Base-by-base conservation (phyloP, 495 filamentous ascomycete species). In the Aspergillus sparsus region DNA sequence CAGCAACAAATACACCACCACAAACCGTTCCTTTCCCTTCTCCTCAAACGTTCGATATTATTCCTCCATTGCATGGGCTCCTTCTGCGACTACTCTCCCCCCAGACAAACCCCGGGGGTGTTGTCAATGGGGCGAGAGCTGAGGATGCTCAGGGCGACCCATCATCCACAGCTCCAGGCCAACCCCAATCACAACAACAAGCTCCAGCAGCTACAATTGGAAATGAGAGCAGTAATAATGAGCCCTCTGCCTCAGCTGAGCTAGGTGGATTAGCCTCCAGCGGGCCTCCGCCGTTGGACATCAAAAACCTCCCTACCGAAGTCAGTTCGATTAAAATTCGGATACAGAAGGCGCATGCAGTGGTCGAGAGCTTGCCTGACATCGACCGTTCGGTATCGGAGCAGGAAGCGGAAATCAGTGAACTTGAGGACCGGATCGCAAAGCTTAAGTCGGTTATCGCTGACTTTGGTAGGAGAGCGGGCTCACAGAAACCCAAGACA, bases 11-110 rank as follows among this genome's bases (percentile, higher is more conserved):
- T 54, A 66, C 75, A 45, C 71, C 66, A 77, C 85, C 69, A 71
- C 83, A 56, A 79, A 84, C 77, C 32, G 70, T 75, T 15, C 64
- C 72, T 6, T 78, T 85, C 53, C 84, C 81, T 57, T 64, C 80
- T 50, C 82, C 84, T 6, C 74, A 82, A 59, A 85, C 85, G 16
- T 87, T 96, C 72, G 93, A 97, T 80, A 85, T 91, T 61, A 80
- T 97, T 50, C 92, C 94, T 53, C 83, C 91, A 50, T 82, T 97
- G 49, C 85, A 90, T 69, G 81, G 85, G 10, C 83, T 96, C 64
- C 83, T 97, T 47, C 78, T 85, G 57, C 89, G 87, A 42, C 83
- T 97, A 36, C 83, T 89, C 57, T 73, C 78, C 21, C 68, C 64
- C 3, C 63, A 71, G 16, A 44, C 57, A 16, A 69, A 54, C 39